Base-by-base conservation (phyloP, 2,329 filamentous ascomycete genomes). In the Xylaria polymorpha region DNA sequence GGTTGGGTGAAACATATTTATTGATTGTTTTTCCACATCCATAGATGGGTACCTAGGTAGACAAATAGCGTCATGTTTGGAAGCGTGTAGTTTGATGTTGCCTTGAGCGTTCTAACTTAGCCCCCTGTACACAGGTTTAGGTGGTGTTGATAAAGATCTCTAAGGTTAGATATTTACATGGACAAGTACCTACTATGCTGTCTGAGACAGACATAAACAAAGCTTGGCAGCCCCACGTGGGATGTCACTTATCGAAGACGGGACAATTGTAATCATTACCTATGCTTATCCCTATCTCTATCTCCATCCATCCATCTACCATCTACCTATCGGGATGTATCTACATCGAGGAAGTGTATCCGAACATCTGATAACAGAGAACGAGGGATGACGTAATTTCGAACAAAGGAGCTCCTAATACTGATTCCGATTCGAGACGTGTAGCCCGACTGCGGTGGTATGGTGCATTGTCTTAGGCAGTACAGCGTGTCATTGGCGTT, bases 341-440 rank as follows among this genome's bases (percentile, higher is more conserved):
- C 50, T 62, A 44, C 10, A 68, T 62, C 51, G 6, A 70, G 61
- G 39, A 70, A 50, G 60, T 68, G 12, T 39, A 63, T 57, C 53
- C 59, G 63, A 39, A 39, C 10, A 50, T 25, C 25, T 58, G 68
- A 67, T 65, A 65, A 62, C 39, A 37, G 3, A 32, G 14, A 8
- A 37, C n/a, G 35, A 37, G 35, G 59, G 61, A 66, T 66, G 64
- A 67, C 4, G 20, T 22, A 22, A n/a, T 22, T 18, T 39, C 15
- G 10, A 44, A 12, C 56, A 51, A 20, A n/a, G 22, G 35, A 35
- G 37, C 29, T 41, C 18, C 25, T 15, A 14, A 32, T 44, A 8
- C 43, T 22, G 43, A 20, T 39, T 44, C 55, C 56, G 64, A 68
- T 68, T 68, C 56, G 61, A 18, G 61, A 61, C 51, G 60, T 8